Evolutionary conservation across 2,329 filamentous ascomycete species (phyloP).

Genomic region (Trichoderma gracile): DNA sequence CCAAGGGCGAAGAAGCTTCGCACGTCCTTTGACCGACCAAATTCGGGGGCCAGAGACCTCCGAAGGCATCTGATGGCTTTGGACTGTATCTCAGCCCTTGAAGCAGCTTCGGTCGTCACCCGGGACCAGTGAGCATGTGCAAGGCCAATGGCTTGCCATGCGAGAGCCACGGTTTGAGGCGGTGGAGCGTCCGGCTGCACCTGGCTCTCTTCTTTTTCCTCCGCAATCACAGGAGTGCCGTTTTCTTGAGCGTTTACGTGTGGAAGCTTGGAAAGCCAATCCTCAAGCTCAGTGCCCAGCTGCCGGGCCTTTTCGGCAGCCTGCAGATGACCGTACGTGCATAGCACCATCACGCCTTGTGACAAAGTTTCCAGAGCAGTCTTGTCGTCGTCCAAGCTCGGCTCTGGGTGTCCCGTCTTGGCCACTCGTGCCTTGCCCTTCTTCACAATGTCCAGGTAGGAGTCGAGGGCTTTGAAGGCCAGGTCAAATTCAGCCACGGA

Average conservation of each 20-base stretch:
- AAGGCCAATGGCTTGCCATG: constrained; percentile 83
- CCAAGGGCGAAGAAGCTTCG: constrained; percentile 79
- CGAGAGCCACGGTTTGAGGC: constrained; percentile 62
- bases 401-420: constrained; percentile 71
- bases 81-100: constrained; percentile 70
- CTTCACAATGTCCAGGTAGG: constrained; percentile 85
- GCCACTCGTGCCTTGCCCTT: constrained; percentile 81
- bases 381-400: constrained; percentile 75
- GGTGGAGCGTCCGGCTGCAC: constrained; percentile 50
- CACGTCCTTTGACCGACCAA: constrained; percentile 66
- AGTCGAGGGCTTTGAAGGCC: constrained; percentile 86
- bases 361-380: constrained; percentile 75
- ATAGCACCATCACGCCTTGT: constrained; percentile 77
- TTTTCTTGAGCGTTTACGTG: constrained; percentile 36
- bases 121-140: constrained; percentile 86
- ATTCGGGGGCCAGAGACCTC: constrained; percentile 68
- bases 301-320: constrained; percentile 78
- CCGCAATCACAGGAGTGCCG: constrained; percentile 35
- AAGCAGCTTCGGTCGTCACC: constrained; percentile 72
- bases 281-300: constrained; percentile 69
- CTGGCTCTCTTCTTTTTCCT: constrained; percentile 34
- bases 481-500: constrained; percentile 89
- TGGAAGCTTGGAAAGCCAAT: constrained; percentile 67
- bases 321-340: constrained; percentile 72
- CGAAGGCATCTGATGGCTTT: constrained; percentile 76